Evolutionary conservation across 148 eudicot species (phyloP).

Genomic region (Silene latifolia): DNA sequence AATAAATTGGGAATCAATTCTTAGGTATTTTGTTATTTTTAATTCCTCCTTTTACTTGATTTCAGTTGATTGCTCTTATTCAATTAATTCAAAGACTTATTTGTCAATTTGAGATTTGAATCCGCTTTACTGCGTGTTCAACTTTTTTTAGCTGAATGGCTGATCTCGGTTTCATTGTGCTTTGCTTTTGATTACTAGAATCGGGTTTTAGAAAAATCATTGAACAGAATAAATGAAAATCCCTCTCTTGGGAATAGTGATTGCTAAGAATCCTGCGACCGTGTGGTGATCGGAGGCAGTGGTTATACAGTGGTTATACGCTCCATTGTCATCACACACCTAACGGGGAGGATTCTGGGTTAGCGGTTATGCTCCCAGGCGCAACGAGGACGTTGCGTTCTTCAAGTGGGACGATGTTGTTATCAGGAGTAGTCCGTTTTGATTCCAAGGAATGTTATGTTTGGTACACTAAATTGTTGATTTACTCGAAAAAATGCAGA

Average conservation of each 20-base stretch:
- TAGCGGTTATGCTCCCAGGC: too few species aligned
- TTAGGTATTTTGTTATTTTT: background rate
- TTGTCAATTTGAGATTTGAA: background rate
- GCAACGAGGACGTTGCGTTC: too few species aligned
- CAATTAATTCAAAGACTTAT: too few species aligned
- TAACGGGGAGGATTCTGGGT: too few species aligned
- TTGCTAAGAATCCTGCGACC: too few species aligned
- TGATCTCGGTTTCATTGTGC: background rate
- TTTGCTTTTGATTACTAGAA: background rate
- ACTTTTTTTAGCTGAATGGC: background rate
- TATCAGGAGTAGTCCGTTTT: background rate
- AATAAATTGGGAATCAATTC: too few species aligned
- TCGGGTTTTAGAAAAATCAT: background rate
- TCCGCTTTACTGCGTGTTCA: background rate
- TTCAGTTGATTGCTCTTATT: background rate
- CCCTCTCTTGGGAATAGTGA: background rate
- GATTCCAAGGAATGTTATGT: background rate
- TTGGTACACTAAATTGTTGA: constrained; percentile 1
- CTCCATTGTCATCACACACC: too few species aligned
- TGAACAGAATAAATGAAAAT: background rate
- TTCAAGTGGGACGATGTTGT: background rate
- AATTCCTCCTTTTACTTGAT: background rate
- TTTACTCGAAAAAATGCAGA: constrained; percentile 37
- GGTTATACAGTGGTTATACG: too few species aligned
- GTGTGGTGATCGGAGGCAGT: too few species aligned